phyloP scores from a whole-genome alignment of 306 rosid species.

The Quercus glauca region DNA sequence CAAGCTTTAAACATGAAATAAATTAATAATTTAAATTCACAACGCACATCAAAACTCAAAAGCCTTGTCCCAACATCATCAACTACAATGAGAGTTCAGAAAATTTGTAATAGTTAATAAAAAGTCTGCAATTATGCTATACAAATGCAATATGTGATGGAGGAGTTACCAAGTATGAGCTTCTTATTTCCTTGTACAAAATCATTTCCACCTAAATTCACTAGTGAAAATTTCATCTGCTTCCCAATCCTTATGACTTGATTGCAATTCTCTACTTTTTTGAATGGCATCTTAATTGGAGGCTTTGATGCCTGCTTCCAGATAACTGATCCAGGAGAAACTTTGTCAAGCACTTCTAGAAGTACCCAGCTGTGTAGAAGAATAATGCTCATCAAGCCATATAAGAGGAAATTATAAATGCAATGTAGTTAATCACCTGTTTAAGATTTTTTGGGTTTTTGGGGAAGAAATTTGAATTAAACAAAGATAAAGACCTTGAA shows the following conservation, averaged over 20 bases:
- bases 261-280: slow-evolving; percentile 96
- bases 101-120: background rate
- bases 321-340: slow-evolving; percentile 78
- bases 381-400: slow-evolving; percentile 15
- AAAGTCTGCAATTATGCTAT: background rate
- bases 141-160: slow-evolving; percentile 10
- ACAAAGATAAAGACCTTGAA: background rate
- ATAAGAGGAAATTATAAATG: background rate
- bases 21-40: background rate
- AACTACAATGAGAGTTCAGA: background rate
- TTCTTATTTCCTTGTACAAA: slow-evolving; percentile 99
- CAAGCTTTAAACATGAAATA: background rate
- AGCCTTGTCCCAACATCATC: background rate
- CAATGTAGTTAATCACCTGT: background rate
- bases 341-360: slow-evolving; percentile 85
- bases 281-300: slow-evolving; percentile 95
- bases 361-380: slow-evolving; percentile 70
- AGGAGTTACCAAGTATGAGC: slow-evolving; percentile 80
- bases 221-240: slow-evolving; percentile 75
- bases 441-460: background rate
- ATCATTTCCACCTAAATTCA: slow-evolving; percentile 90
- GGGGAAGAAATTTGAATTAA: background rate
- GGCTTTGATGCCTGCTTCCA: slow-evolving; percentile 97
- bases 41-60: background rate
- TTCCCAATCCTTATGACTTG: slow-evolving; percentile 75